phyloP scores from a whole-genome alignment of 192 early-diverging fungal genomes.

The Coemansia sp. region DNA sequence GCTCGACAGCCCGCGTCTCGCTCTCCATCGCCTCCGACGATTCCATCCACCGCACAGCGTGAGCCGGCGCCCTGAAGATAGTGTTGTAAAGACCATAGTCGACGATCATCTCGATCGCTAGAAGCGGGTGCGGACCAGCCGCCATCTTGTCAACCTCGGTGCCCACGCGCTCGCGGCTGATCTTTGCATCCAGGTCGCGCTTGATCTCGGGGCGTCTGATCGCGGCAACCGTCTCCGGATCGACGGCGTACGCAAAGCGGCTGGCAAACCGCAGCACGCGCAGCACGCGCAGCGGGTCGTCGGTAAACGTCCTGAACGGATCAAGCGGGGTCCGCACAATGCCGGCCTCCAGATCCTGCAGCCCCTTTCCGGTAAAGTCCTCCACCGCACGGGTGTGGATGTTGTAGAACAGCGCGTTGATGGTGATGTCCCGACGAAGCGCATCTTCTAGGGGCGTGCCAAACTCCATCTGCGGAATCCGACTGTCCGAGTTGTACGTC shows the following conservation, averaged over 20 bases:
- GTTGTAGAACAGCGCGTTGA: slow-evolving; percentile 98
- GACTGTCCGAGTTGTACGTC: slow-evolving; percentile 75
- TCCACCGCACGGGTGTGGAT: slow-evolving; percentile 80
- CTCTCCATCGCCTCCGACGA: background rate
- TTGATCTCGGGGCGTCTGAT: slow-evolving; percentile 59
- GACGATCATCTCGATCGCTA: slow-evolving; percentile 54
- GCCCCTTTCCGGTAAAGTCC: slow-evolving; percentile 80
- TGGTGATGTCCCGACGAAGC: slow-evolving; percentile 91
- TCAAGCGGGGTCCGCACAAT: slow-evolving; percentile 89
- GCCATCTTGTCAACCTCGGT: slow-evolving; percentile 95
- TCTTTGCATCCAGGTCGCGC: slow-evolving; percentile 73
- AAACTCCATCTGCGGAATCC: slow-evolving; percentile 79
- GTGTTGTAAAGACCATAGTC: slow-evolving; percentile 47
- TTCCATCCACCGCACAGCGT: background rate
- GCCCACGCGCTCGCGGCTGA: slow-evolving; percentile 90
- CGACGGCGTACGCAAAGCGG: slow-evolving; percentile 79
- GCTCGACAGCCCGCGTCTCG: slow-evolving; percentile 1
- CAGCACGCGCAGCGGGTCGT: slow-evolving; percentile 94
- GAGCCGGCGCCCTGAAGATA: slow-evolving; percentile 33
- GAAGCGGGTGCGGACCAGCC: slow-evolving; percentile 58
- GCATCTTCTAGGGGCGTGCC: slow-evolving; percentile 94
- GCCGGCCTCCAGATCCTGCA: slow-evolving; percentile 70
- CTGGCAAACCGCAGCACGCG: slow-evolving; percentile 95
- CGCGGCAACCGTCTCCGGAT: slow-evolving; percentile 64
- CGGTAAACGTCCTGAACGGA: slow-evolving; percentile 84